Conservation (phyloP, 768 basidiomycete genomes). For the Paxillus rubicundulus region DNA sequence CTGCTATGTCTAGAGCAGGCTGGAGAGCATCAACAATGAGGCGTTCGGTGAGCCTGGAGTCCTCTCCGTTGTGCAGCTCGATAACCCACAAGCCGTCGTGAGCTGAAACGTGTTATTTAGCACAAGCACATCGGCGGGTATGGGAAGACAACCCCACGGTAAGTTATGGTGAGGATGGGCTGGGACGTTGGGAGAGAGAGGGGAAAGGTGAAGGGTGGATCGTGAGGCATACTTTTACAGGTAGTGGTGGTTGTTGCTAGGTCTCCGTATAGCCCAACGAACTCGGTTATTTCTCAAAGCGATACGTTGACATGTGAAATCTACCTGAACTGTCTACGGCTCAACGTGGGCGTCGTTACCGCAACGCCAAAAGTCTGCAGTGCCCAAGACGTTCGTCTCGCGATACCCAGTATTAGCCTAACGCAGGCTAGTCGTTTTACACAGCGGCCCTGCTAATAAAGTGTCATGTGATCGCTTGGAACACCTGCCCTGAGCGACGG, state of each 20-base stretch:
- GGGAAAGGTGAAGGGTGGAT: constrained; percentile 26
- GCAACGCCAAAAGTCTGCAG: too few relatives aligned
- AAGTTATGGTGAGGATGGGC: constrained; percentile 65
- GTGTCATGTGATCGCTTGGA: not conserved
- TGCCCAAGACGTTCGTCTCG: too few relatives aligned
- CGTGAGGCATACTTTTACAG: too few relatives aligned
- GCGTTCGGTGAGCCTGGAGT: constrained; percentile 61
- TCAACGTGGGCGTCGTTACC: too few relatives aligned
- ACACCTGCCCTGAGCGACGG: constrained; percentile 31
- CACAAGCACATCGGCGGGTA: not conserved
- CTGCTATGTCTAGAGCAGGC: constrained; percentile 71
- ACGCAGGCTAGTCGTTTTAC: too few relatives aligned
- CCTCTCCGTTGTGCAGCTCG: constrained; percentile 76
- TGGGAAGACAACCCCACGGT: constrained; percentile 43
- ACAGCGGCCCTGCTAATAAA: too few relatives aligned
- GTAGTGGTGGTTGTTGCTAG: too few relatives aligned
- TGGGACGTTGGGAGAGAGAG: constrained; percentile 46
- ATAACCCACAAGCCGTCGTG: constrained; percentile 71
- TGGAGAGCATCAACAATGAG: constrained; percentile 60
- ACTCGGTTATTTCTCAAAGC: too few relatives aligned
- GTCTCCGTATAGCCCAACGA: too few relatives aligned
- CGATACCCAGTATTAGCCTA: too few relatives aligned
- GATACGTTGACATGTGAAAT: too few relatives aligned
- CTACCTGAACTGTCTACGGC: too few relatives aligned
- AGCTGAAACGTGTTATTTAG: not conserved